A percentile compares a stretch with the other conserved stretches of the same genome.
Conservation (phyloP, 768 basidiomycete genomes). For the Hortiboletus campestris region DNA sequence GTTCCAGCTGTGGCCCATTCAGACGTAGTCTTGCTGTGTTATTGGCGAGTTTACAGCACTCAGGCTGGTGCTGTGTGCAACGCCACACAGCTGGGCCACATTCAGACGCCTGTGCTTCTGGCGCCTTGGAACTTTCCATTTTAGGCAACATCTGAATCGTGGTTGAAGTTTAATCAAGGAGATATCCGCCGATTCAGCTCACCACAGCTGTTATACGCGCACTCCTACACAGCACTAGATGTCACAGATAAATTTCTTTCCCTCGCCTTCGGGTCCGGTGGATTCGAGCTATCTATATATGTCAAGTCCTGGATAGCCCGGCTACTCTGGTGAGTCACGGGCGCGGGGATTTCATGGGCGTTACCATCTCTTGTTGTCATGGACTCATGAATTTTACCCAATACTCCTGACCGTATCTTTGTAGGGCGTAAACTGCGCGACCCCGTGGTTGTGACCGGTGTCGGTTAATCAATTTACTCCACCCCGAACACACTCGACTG, state of each 20-base stretch:
- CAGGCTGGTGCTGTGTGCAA: conserved; percentile 12
- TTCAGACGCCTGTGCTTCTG: neutral
- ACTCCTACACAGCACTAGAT: neutral
- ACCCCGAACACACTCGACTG: neutral
- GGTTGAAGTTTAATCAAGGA: neutral
- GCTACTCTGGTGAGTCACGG: neutral
- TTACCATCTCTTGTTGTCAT: conserved; percentile 9
- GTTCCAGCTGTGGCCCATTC: neutral
- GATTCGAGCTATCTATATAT: neutral
- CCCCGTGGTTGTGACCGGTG: neutral
- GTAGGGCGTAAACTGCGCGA: neutral
- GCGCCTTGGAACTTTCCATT: neutral
- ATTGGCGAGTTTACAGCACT: conserved; percentile 4
- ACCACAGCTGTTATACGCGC: neutral
- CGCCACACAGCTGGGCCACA: neutral
- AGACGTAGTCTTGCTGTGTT: conserved; percentile 17
- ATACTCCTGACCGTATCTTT: neutral
- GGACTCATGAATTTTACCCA: neutral
- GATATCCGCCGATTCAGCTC: neutral
- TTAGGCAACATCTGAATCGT: conserved; percentile 9
- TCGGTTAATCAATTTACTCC: conserved; percentile 3
- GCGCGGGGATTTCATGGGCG: conserved; percentile 5
- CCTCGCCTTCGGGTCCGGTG: neutral
- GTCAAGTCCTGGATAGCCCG: neutral
- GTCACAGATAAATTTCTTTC: neutral